Percentiles rank a stretch among this genome's conserved stretches.
phyloP scores from a whole-genome alignment of 2,329 filamentous ascomycete genomes.

The Colletotrichum spaethianum region DNA sequence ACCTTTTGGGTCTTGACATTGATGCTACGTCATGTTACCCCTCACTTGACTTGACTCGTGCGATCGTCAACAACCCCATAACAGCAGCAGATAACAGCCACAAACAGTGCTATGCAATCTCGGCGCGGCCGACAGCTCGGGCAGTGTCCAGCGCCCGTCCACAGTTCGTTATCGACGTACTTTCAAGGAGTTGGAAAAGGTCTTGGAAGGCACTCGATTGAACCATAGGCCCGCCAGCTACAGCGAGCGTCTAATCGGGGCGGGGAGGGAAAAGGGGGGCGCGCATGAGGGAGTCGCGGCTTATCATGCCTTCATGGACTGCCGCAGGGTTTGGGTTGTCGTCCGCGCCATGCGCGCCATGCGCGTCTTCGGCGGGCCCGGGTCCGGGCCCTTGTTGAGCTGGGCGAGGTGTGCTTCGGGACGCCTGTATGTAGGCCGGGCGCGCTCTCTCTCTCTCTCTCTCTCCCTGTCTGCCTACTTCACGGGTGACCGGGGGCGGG shows the following conservation, averaged over 20 bases:
- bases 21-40: neutral
- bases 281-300: no score
- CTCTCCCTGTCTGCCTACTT: no score
- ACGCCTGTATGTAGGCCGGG: no score
- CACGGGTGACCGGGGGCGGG: neutral
- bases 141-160: neutral
- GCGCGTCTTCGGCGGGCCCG: no score
- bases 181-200: neutral
- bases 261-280: no score
- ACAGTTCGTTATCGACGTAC: neutral
- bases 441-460: no score
- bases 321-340: no score
- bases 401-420: no score
- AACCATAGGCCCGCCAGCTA: neutral
- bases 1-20: neutral
- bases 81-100: neutral
- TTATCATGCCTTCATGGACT: no score
- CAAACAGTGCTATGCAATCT: no score
- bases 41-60: constrained; percentile 15
- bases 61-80: neutral
- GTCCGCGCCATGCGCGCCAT: no score
- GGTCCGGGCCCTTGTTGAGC: no score
- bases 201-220: neutral
- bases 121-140: neutral
- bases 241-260: neutral